Conservation (phyloP, 139 green algal species). For the Coccomyxa sp. region DNA sequence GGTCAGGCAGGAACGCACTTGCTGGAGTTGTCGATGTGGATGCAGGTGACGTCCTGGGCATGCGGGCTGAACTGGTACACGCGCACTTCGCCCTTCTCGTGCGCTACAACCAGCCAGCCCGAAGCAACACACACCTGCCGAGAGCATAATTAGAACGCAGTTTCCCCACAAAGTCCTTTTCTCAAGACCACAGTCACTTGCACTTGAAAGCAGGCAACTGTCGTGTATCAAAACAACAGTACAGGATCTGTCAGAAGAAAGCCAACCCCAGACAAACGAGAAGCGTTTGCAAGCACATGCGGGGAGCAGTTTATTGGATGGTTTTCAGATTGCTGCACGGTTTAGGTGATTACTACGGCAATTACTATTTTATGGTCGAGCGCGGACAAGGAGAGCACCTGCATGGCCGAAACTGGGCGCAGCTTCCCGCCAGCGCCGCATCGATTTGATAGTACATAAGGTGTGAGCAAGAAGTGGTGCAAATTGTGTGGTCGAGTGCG, state of each 20-base stretch:
- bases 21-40: conserved; percentile 8
- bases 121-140: conserved; percentile 32
- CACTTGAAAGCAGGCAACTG: no score
- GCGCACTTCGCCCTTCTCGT: conserved; percentile 35
- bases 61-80: conserved; percentile 41
- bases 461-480: no score
- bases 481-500: neutral
- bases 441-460: conserved; percentile 24
- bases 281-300: no score
- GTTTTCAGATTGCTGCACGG: neutral
- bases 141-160: neutral
- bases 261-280: no score
- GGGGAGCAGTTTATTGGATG: no score
- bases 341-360: no score
- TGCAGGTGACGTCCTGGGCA: conserved; percentile 20
- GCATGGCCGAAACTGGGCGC: neutral
- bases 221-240: no score
- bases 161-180: no score
- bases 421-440: conserved; percentile 22
- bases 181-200: no score
- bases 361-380: no score
- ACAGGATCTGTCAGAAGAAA: no score
- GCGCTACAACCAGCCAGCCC: conserved; percentile 37
- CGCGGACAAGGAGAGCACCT: neutral
- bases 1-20: no score